phyloP scores from a whole-genome alignment of 495 filamentous ascomycete species.

The Rusavskia elegans region DNA sequence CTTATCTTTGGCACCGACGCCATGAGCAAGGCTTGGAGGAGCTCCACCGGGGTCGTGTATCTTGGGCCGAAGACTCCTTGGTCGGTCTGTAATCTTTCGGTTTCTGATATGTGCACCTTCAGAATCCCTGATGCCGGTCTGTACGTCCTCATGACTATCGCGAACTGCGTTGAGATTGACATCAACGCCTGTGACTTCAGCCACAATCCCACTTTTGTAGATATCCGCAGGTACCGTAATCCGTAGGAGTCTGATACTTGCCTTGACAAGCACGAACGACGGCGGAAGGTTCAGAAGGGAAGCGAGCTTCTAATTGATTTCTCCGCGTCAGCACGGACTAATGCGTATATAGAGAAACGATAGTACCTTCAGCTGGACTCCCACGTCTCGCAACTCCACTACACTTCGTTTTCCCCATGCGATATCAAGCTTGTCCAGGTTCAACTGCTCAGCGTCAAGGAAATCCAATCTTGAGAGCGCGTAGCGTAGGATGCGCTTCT shows the following conservation, averaged over 20 bases:
- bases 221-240: constrained; percentile 71
- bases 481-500: constrained; percentile 69
- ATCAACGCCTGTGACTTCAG: constrained; percentile 64
- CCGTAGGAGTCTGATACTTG: constrained; percentile 50
- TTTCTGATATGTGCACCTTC: neutral
- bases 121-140: neutral
- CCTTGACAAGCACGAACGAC: constrained; percentile 50
- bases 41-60: constrained; percentile 11
- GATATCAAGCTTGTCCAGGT: constrained; percentile 65
- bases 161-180: constrained; percentile 26
- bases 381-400: constrained; percentile 69
- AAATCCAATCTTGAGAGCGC: constrained; percentile 64
- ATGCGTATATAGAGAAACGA: neutral
- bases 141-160: neutral
- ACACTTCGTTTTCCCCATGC: constrained; percentile 59
- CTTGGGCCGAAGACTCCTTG: constrained; percentile 2
- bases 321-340: constrained; percentile 9
- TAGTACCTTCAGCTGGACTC: constrained; percentile 53
- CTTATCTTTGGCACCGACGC: constrained; percentile 2
- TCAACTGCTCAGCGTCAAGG: constrained; percentile 64
- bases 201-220: constrained; percentile 58
- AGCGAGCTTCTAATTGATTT: constrained; percentile 49
- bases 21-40: neutral
- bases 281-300: constrained; percentile 54
- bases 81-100: constrained; percentile 3